phyloP scores from a whole-genome alignment of 2,329 filamentous ascomycete species.

The Thielaviopsis punctulata region DNA sequence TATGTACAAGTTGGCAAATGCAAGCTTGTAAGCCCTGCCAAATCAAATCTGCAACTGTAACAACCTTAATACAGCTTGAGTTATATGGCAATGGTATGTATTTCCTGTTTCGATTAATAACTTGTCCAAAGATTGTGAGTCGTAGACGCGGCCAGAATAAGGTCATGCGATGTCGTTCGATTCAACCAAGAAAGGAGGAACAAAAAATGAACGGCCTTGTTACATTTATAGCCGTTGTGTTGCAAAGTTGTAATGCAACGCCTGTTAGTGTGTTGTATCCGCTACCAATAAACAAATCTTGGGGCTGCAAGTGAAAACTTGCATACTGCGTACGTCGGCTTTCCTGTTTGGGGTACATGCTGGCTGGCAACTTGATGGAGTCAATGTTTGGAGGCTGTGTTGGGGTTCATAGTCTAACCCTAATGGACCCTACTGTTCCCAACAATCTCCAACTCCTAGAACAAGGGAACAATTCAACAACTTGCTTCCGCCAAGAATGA shows the following conservation, averaged over 20 bases:
- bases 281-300: too few relatives aligned
- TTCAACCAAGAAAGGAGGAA: background rate
- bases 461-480: background rate
- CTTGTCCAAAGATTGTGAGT: too few relatives aligned
- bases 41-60: too few relatives aligned
- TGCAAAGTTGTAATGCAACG: background rate
- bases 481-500: background rate
- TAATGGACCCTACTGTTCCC: background rate
- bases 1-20: too few relatives aligned
- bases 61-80: too few relatives aligned
- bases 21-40: too few relatives aligned
- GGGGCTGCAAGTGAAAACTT: too few relatives aligned
- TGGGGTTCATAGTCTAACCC: background rate
- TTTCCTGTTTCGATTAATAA: too few relatives aligned
- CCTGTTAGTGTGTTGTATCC: background rate
- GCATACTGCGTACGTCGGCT: too few relatives aligned
- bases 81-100: too few relatives aligned
- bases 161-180: slow-evolving; percentile 11
- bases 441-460: background rate
- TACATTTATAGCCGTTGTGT: background rate
- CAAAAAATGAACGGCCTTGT: background rate
- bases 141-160: too few relatives aligned
- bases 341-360: background rate
- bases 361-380: background rate
- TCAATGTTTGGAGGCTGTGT: background rate